A percentile compares a stretch with the other conserved stretches of the same genome.
Conservation (phyloP, 2,329 filamentous ascomycete genomes). For the Nemania abortiva region DNA sequence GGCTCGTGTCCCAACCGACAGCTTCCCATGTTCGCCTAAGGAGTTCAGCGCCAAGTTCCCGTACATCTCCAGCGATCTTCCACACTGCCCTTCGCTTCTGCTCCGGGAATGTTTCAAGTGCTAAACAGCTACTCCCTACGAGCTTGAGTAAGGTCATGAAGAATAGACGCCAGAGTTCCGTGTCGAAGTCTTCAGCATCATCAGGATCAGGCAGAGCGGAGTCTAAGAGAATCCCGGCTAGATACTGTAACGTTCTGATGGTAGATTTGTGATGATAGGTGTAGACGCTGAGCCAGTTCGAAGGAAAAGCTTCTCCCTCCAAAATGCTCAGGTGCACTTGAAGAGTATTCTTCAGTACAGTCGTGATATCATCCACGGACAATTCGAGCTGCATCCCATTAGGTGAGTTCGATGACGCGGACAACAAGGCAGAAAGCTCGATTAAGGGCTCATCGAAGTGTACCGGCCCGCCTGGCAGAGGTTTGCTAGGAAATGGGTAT, state of each 20-base stretch:
- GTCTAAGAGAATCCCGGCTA: conserved; percentile 83
- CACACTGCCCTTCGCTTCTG: conserved; percentile 96
- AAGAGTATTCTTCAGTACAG: conserved; percentile 81
- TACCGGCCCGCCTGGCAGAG: conserved; percentile 67
- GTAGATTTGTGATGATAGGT: conserved; percentile 94
- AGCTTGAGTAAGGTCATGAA: conserved; percentile 90
- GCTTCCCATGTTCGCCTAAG: conserved; percentile 90
- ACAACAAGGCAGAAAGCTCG: conserved; percentile 88
- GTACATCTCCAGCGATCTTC: conserved; percentile 98
- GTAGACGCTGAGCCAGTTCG: conserved; percentile 90
- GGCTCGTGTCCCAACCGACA: conserved; percentile 92
- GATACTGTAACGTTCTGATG: conserved; percentile 85
- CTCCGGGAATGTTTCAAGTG: conserved; percentile 95
- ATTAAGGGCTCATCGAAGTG: conserved; percentile 87
- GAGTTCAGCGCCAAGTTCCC: conserved; percentile 89
- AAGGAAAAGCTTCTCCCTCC: conserved; percentile 88
- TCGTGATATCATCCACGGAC: conserved; percentile 78
- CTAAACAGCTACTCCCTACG: conserved; percentile 87
- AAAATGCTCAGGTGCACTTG: conserved; percentile 91
- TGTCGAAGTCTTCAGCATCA: conserved; percentile 91
- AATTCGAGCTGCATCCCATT: conserved; percentile 81
- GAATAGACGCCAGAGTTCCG: conserved; percentile 92
- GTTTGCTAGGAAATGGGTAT: conserved; percentile 87
- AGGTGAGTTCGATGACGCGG: conserved; percentile 80
- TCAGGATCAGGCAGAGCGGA: conserved; percentile 89